These are phyloP conservation scores for Leccinum pachyderme DNA, from an alignment of 1,284 basidiomycete species.

Conservation along the genomic window DNA sequence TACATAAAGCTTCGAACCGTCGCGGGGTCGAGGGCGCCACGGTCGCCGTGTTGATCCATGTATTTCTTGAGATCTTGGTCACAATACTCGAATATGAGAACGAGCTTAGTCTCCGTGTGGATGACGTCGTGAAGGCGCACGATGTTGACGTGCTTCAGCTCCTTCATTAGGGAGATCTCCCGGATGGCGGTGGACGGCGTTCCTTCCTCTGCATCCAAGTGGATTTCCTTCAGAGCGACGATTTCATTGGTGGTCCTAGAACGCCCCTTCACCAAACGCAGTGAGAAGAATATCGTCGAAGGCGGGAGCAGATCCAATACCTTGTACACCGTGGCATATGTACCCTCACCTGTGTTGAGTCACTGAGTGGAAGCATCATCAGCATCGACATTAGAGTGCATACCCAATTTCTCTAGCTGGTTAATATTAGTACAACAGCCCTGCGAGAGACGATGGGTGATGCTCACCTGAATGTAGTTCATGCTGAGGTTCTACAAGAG, in stretches of 20 bases:
- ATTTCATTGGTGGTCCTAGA: conserved; percentile 87
- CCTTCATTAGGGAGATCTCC: conserved; percentile 96
- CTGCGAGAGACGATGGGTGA: neutral
- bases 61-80: conserved; percentile 99
- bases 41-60: conserved; percentile 98
- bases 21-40: conserved; percentile 88
- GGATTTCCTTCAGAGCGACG: conserved; percentile 91
- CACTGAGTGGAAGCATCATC: conserved; percentile 9
- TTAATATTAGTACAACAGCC: conserved; percentile 13
- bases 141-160: conserved; percentile 93
- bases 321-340: conserved; percentile 91
- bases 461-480: conserved; percentile 35
- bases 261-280: conserved; percentile 57
- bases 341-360: conserved; percentile 64
- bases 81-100: conserved; percentile 98
- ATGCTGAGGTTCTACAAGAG: conserved; percentile 13
- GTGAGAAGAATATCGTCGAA: conserved; percentile 4
- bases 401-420: conserved; percentile 36
- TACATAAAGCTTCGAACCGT: conserved; percentile 98
- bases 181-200: conserved; percentile 94
- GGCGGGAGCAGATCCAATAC: conserved; percentile 38
- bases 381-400: neutral
- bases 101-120: conserved; percentile 96
- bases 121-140: conserved; percentile 98
- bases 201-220: conserved; percentile 93